These are phyloP conservation scores for Rhododendron williamsianum DNA, from an alignment of 148 eudicot species.

Conservation along the genomic window DNA sequence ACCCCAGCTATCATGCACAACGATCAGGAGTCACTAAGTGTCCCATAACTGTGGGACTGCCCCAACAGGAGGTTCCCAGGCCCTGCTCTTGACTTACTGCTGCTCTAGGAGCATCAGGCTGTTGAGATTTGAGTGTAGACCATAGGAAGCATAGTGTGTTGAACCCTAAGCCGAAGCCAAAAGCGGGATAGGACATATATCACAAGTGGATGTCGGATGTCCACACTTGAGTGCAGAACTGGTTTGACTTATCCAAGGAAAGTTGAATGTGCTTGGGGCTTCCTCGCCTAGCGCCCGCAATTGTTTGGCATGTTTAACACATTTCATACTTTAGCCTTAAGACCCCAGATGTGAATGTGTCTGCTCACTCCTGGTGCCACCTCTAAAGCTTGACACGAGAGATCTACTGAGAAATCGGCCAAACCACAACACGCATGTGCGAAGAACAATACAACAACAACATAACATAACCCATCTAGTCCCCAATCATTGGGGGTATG, in stretches of 20 bases:
- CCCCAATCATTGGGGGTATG: no score
- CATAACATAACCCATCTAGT: no score
- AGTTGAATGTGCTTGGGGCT: not conserved
- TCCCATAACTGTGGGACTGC: not conserved
- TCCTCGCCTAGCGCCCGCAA: not conserved
- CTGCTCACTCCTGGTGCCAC: not conserved
- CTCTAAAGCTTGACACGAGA: not conserved
- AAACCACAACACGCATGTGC: no score
- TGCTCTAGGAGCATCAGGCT: not conserved
- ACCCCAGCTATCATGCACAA: not conserved
- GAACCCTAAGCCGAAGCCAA: not conserved
- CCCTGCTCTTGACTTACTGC: not conserved
- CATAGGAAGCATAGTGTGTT: not conserved
- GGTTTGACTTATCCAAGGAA: not conserved
- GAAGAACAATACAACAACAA: no score
- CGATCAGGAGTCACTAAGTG: not conserved
- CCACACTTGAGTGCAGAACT: not conserved
- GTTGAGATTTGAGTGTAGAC: not conserved
- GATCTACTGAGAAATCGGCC: no score
- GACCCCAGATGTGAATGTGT: not conserved
- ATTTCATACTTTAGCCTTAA: not conserved
- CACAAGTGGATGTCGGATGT: not conserved
- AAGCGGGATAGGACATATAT: not conserved
- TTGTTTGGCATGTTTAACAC: not conserved
- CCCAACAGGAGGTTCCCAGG: not conserved